Evolutionary conservation across 257 asterid genomes (phyloP).

Genomic region (Paulownia fortunei): DNA sequence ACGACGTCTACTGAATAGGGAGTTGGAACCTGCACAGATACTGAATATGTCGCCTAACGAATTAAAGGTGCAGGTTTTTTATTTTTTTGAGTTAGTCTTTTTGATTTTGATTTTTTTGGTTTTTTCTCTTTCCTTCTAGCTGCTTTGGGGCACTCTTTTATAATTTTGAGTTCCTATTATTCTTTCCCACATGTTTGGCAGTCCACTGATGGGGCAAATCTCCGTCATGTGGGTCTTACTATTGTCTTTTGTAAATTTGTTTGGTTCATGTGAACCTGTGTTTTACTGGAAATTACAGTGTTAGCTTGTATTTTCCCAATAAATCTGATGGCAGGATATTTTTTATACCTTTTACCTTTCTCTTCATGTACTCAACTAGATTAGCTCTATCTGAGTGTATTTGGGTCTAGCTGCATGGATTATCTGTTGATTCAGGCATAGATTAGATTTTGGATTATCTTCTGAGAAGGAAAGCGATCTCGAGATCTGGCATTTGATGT

Average conservation of each 20-base stretch:
- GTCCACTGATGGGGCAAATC: not conserved
- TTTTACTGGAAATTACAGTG: not conserved
- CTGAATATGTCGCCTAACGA: constrained; percentile 63
- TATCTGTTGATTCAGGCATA: not conserved
- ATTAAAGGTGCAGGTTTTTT: constrained; percentile 55
- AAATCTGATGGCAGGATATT: not conserved
- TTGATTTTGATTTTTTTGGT: not conserved
- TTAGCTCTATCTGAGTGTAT: not conserved
- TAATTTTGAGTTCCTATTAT: not conserved
- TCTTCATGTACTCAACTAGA: not conserved
- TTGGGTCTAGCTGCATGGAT: not conserved
- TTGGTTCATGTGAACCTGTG: not conserved
- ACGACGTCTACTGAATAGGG: constrained; percentile 61
- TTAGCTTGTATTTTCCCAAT: not conserved
- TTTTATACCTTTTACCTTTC: not conserved
- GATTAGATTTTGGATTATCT: not conserved
- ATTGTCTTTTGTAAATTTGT: not conserved
- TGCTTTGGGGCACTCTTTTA: not conserved
- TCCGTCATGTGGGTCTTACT: not conserved
- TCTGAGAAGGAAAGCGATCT: not conserved
- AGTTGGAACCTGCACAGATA: constrained; percentile 64
- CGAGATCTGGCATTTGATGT: not conserved
- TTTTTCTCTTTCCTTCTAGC: not conserved
- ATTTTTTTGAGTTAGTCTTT: not conserved
- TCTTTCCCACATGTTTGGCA: not conserved